These are phyloP conservation scores for Lagenidium sp. DNA, from an alignment of 352 stramenopile genomes.

Conservation along the genomic window DNA sequence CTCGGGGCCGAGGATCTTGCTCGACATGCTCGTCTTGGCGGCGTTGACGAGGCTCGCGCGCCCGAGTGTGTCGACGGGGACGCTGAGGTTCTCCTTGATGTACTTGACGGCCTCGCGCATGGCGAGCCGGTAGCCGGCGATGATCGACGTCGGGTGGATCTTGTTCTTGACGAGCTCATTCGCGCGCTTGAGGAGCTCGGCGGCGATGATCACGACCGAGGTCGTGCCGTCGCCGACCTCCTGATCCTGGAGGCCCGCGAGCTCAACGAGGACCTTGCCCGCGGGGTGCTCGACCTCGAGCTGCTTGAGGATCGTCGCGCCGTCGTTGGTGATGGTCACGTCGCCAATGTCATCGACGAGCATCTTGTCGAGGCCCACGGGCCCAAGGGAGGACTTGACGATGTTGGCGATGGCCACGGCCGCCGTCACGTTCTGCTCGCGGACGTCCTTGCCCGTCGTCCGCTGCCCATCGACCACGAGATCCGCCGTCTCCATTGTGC, in stretches of 20 bases:
- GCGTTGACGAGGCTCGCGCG: conserved; percentile 95
- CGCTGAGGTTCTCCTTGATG: conserved; percentile 97
- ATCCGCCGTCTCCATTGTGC: conserved; percentile 57
- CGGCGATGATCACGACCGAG: conserved; percentile 98
- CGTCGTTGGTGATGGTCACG: conserved; percentile 99
- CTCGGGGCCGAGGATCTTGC: conserved; percentile 98
- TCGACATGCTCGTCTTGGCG: conserved; percentile 98
- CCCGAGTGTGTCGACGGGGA: conserved; percentile 92
- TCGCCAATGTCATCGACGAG: conserved; percentile 98
- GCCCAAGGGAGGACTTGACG: conserved; percentile 98
- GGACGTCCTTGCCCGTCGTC: conserved; percentile 90
- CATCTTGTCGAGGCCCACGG: conserved; percentile 99
- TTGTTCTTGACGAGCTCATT: conserved; percentile 98
- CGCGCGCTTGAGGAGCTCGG: conserved; percentile 91
- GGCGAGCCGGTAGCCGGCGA: conserved; percentile 97
- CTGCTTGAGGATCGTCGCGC: conserved; percentile 99
- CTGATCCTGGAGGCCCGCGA: conserved; percentile 97
- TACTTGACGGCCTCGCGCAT: conserved; percentile 98
- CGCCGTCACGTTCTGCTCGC: conserved; percentile 95
- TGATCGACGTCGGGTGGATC: conserved; percentile 99
- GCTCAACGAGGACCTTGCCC: conserved; percentile 97
- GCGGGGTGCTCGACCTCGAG: conserved; percentile 99
- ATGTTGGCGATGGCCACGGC: conserved; percentile 99
- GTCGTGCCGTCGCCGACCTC: conserved; percentile 99
- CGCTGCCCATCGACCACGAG: conserved; percentile 87